Evolutionary conservation across 441 rosid species (phyloP).

Genomic region (Pelargonium australe): DNA sequence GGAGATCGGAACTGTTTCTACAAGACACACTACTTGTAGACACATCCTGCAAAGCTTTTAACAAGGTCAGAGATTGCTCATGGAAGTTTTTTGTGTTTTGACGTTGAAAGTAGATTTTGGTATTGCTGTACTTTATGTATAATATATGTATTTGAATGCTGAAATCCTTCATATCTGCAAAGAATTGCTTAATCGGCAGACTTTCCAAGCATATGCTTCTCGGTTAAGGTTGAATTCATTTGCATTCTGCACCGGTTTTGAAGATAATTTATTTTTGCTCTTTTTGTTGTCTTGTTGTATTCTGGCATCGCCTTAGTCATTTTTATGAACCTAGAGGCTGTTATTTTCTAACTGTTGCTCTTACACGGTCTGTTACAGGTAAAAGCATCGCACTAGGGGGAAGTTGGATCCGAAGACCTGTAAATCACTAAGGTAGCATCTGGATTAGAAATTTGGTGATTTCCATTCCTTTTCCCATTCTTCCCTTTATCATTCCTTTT

Average conservation of each 20-base stretch:
- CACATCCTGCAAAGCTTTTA: background rate
- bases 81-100: background rate
- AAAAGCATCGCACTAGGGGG: background rate
- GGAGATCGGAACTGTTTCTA: background rate
- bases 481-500: too few species aligned
- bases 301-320: background rate
- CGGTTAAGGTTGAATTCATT: too few species aligned
- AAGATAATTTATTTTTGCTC: background rate
- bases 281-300: background rate
- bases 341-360: background rate
- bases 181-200: background rate
- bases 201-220: too few species aligned
- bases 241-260: background rate
- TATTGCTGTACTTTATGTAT: background rate
- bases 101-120: background rate
- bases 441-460: background rate
- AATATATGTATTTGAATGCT: background rate
- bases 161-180: background rate
- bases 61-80: background rate
- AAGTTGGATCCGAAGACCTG: background rate
- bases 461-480: too few species aligned
- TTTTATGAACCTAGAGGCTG: background rate
- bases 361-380: background rate
- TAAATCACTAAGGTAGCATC: too few species aligned
- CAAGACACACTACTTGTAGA: background rate